Conservation (phyloP, 2,329 filamentous ascomycete species). For the Trematosphaeria pertusa region DNA sequence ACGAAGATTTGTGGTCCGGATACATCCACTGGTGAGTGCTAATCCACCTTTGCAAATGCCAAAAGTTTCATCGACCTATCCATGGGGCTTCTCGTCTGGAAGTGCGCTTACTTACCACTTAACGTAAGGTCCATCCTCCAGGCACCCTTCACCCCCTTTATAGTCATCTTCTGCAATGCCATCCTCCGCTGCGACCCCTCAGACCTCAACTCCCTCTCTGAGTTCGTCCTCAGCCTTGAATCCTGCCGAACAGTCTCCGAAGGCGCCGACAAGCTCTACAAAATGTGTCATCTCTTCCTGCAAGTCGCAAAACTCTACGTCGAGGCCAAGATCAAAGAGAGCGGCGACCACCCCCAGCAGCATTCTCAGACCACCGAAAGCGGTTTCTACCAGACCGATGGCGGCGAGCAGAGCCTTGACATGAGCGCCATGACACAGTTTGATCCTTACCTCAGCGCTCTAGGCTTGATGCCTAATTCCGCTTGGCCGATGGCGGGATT, state of each 20-base stretch:
- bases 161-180: slow-evolving; percentile 57
- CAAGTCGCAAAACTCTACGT: slow-evolving; percentile 68
- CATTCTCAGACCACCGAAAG: background rate
- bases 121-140: slow-evolving; percentile 47
- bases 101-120: background rate
- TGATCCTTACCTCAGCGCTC: slow-evolving; percentile 68
- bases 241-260: slow-evolving; percentile 62
- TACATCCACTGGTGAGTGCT: slow-evolving; percentile 42
- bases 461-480: slow-evolving; percentile 64
- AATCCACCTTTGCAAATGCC: slow-evolving; percentile 12
- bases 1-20: slow-evolving; percentile 43
- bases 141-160: slow-evolving; percentile 58
- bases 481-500: slow-evolving; percentile 30
- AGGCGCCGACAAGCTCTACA: slow-evolving; percentile 66
- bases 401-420: slow-evolving; percentile 16
- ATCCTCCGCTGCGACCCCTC: slow-evolving; percentile 59
- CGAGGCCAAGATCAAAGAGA: slow-evolving; percentile 62
- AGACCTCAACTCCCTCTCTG: slow-evolving; percentile 63
- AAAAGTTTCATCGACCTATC: no score
- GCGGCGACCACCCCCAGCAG: slow-evolving; percentile 12
- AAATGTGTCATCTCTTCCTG: slow-evolving; percentile 67
- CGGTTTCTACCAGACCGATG: background rate
- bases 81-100: no score
- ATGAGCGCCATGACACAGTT: slow-evolving; percentile 53
- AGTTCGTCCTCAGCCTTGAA: slow-evolving; percentile 64